Conservation (phyloP, 371 early-diverging fungal genomes). For the Mortierella sp. region DNA sequence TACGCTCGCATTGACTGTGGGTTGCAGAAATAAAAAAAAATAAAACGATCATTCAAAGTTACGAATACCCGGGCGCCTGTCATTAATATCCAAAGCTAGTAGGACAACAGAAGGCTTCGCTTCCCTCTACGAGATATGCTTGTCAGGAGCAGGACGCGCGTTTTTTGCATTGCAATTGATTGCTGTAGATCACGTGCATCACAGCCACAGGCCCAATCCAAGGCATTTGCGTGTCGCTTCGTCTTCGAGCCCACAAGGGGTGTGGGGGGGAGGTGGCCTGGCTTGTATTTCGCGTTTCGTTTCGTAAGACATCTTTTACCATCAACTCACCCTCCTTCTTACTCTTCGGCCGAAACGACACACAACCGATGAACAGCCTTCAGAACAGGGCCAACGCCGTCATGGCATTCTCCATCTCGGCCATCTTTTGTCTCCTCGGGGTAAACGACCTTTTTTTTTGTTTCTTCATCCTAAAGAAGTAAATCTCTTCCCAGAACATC, state of each 20-base stretch:
- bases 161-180: too few species aligned
- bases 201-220: neutral
- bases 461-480: neutral
- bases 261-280: neutral
- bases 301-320: neutral
- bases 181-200: neutral
- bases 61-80: too few species aligned
- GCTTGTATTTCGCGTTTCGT: neutral
- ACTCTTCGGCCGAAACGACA: neutral
- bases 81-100: too few species aligned
- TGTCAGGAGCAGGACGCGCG: too few species aligned
- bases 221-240: neutral
- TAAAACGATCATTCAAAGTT: too few species aligned
- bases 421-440: slow-evolving; percentile 70
- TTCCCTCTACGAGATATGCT: too few species aligned
- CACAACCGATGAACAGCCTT: slow-evolving; percentile 65
- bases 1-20: too few species aligned
- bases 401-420: slow-evolving; percentile 77
- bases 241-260: neutral
- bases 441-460: slow-evolving; percentile 30
- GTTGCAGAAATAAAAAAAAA: too few species aligned
- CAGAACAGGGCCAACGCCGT: slow-evolving; percentile 76
- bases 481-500: neutral
- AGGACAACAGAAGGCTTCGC: too few species aligned
- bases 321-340: neutral